A percentile compares a stretch with the other conserved stretches of the same genome.
Evolutionary conservation across 495 filamentous ascomycete species (phyloP).

Genomic region (Sabuloglossum arenarium): DNA sequence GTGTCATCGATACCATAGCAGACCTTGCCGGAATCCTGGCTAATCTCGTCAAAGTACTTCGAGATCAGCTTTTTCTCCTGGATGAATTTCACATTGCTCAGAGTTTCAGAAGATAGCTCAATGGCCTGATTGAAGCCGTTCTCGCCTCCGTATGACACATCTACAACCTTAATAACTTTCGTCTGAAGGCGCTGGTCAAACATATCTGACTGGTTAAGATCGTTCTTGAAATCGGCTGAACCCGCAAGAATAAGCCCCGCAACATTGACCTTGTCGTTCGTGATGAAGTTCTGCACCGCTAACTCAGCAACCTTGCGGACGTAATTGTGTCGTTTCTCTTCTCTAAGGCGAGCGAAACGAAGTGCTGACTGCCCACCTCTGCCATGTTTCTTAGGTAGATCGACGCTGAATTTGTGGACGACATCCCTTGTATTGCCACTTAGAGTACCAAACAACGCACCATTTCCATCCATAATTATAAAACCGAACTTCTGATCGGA

Average conservation of each 20-base stretch:
- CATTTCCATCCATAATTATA: conserved; percentile 99
- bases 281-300: conserved; percentile 96
- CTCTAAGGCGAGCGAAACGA: conserved; percentile 97
- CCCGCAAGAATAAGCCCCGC: conserved; percentile 86
- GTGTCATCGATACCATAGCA: conserved; percentile 98
- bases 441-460: conserved; percentile 85
- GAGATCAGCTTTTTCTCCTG: conserved; percentile 99
- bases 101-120: conserved; percentile 82
- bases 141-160: conserved; percentile 96
- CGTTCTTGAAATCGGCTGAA: conserved; percentile 98
- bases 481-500: conserved; percentile 98
- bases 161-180: conserved; percentile 98
- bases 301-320: conserved; percentile 95
- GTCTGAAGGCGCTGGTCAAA: conserved; percentile 76
- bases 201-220: conserved; percentile 91
- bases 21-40: conserved; percentile 82
- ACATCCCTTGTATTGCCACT: conserved; percentile 93
- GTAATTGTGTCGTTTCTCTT: conserved; percentile 99
- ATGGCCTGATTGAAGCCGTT: conserved; percentile 99
- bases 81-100: conserved; percentile 98
- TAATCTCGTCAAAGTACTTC: conserved; percentile 97
- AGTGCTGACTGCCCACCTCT: conserved; percentile 98
- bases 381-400: conserved; percentile 97
- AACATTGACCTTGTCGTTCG: conserved; percentile 92
- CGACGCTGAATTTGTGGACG: conserved; percentile 93